These are phyloP conservation scores for Solanum chaucha DNA, from an alignment of 257 asterid species.

Conservation along the genomic window DNA sequence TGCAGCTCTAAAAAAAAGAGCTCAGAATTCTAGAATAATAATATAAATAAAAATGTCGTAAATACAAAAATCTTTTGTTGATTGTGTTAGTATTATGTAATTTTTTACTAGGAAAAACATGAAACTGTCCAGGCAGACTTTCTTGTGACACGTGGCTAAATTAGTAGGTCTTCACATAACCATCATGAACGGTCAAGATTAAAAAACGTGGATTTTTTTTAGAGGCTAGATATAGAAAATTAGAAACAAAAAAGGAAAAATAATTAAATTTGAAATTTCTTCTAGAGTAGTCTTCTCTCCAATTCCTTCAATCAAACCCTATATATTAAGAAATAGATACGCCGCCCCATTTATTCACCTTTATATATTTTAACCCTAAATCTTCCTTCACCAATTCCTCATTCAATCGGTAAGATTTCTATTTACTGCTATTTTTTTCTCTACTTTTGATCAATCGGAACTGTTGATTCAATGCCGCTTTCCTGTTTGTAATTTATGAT, in stretches of 20 bases:
- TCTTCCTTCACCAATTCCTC: neutral
- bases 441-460: neutral
- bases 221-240: neutral
- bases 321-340: neutral
- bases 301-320: conserved; percentile 8
- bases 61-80: too few relatives aligned
- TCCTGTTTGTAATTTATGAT: neutral
- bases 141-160: neutral
- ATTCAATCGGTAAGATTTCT: conserved; percentile 4
- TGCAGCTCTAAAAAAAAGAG: too few relatives aligned
- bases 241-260: neutral
- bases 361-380: too few relatives aligned
- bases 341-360: conserved; percentile 14
- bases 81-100: too few relatives aligned
- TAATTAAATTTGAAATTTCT: neutral
- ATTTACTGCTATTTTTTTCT: neutral
- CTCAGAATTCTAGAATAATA: too few relatives aligned
- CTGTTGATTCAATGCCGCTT: neutral
- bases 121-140: neutral
- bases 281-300: neutral
- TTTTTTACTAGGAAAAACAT: too few relatives aligned
- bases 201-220: neutral
- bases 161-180: neutral
- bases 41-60: too few relatives aligned
- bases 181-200: neutral